Conservation (phyloP, 768 basidiomycete genomes). For the Cytidiella melzeri region DNA sequence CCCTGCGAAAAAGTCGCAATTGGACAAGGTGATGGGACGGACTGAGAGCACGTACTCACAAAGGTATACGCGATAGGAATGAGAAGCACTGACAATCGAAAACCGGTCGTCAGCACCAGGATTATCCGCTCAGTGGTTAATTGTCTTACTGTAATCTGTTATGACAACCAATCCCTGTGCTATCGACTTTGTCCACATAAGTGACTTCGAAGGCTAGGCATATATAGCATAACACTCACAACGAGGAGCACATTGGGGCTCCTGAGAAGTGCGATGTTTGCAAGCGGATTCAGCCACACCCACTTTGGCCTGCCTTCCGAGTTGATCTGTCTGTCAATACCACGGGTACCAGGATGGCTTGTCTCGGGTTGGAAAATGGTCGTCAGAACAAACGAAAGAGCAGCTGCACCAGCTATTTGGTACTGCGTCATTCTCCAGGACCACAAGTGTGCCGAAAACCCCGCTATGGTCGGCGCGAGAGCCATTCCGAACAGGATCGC, state of each 20-base stretch:
- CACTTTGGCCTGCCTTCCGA: constrained; percentile 16
- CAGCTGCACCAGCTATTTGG: constrained; percentile 33
- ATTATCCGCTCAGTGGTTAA: not conserved
- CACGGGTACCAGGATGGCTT: constrained; percentile 48
- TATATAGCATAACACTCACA: not conserved
- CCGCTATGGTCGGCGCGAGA: constrained; percentile 52
- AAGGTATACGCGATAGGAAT: constrained; percentile 62
- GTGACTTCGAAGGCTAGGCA: too few species aligned
- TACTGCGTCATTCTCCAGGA: constrained; percentile 63
- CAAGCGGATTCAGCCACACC: constrained; percentile 54
- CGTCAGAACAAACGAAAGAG: constrained; percentile 35
- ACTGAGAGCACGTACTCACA: constrained; percentile 31
- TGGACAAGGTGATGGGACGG: not conserved
- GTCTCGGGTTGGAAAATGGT: constrained; percentile 54
- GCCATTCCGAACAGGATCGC: constrained; percentile 51
- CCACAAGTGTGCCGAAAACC: constrained; percentile 48
- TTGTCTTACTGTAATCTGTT: constrained; percentile 30
- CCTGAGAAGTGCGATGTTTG: constrained; percentile 38
- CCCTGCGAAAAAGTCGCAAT: constrained; percentile 34
- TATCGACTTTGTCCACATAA: constrained; percentile 35
- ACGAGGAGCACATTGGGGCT: constrained; percentile 21
- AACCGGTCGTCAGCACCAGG: not conserved
- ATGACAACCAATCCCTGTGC: constrained; percentile 27
- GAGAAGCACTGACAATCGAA: too few species aligned
- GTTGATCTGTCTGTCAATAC: constrained; percentile 38